Evolutionary conservation across 2,329 filamentous ascomycete genomes (phyloP).

Genomic region (Alternaria atra): DNA sequence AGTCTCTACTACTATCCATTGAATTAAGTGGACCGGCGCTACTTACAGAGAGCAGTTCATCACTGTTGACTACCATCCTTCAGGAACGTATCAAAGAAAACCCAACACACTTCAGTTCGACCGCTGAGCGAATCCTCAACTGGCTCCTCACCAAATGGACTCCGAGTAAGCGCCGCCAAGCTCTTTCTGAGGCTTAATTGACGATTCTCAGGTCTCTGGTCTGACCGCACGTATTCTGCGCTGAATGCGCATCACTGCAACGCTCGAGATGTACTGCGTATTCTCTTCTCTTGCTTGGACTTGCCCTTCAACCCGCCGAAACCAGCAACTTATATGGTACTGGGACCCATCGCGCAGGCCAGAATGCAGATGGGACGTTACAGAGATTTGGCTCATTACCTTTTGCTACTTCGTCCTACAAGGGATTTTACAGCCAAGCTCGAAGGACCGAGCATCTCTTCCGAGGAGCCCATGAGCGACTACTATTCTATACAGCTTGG

Average conservation of each 20-base stretch:
- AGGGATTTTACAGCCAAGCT: constrained; percentile 14
- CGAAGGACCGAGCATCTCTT: neutral
- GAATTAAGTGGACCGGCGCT: constrained; percentile 82
- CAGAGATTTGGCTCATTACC: constrained; percentile 57
- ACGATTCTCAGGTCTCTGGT: constrained; percentile 52
- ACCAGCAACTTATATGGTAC: constrained; percentile 42
- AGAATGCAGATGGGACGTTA: constrained; percentile 55
- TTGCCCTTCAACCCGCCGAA: constrained; percentile 42
- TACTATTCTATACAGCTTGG: constrained; percentile 35
- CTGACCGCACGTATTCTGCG: constrained; percentile 72
- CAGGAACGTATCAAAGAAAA: constrained; percentile 72
- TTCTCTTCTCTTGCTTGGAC: constrained; percentile 76
- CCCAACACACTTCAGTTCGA: constrained; percentile 72
- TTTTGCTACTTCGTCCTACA: constrained; percentile 53
- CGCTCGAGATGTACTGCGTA: constrained; percentile 71
- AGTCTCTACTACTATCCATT: constrained; percentile 76
- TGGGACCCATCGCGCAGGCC: constrained; percentile 55
- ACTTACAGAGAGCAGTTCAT: constrained; percentile 80
- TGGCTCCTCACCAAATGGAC: constrained; percentile 88
- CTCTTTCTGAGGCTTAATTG: constrained; percentile 7
- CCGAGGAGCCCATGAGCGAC: constrained; percentile 22
- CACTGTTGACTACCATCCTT: constrained; percentile 75
- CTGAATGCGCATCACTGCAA: constrained; percentile 70
- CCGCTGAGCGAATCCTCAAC: constrained; percentile 75
- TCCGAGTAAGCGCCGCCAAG: constrained; percentile 66